Percentiles rank a stretch among this genome's conserved stretches.
These are phyloP conservation scores for Globisporangium cederbergense DNA, from an alignment of 352 stramenopile genomes.

Conservation along the genomic window DNA sequence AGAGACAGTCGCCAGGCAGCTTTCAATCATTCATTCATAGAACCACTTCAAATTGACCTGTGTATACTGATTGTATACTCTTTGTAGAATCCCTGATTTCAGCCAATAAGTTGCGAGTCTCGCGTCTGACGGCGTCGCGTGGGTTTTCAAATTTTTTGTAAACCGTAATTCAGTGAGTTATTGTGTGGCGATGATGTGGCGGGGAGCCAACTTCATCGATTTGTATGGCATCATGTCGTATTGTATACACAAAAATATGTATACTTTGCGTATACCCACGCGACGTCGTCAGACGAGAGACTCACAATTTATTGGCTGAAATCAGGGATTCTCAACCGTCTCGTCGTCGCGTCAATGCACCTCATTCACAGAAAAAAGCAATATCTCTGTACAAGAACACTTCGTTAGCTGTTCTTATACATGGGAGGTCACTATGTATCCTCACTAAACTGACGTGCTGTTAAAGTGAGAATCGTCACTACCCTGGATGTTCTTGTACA, in stretches of 20 bases:
- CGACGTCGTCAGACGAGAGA: conserved; percentile 1
- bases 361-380: conserved; percentile 1
- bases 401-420: conserved; percentile 10
- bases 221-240: too few species aligned
- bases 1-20: conserved; percentile 13
- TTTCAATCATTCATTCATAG: neutral
- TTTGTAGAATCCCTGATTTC: too few species aligned
- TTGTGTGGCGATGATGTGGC: too few species aligned
- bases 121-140: too few species aligned
- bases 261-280: neutral
- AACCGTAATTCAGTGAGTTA: too few species aligned
- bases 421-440: neutral
- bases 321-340: neutral
- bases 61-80: neutral
- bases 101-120: too few species aligned
- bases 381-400: conserved; percentile 6
- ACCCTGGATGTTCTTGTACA: conserved; percentile 22
- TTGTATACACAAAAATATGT: too few species aligned
- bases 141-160: too few species aligned
- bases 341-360: neutral
- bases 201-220: too few species aligned
- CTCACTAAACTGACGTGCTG: conserved; percentile 1
- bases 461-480: conserved; percentile 4
- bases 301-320: conserved; percentile 15
- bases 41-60: conserved; percentile 4